Base-by-base conservation (phyloP, 352 stramenopile genomes). In the Phytophthora podocarpi region DNA sequence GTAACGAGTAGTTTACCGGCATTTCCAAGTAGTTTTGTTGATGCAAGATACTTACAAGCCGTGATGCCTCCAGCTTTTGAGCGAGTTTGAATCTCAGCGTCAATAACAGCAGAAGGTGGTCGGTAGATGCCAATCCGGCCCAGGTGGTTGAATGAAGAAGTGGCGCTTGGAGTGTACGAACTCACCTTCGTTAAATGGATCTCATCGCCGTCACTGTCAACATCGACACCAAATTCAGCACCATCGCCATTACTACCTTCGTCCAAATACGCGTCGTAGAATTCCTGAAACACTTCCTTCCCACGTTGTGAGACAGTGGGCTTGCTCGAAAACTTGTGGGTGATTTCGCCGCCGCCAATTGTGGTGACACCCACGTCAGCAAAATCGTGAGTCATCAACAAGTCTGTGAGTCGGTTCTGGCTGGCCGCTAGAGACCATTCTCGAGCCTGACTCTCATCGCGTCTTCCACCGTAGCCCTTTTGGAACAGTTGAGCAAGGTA, bases 31-130 rank as follows among this genome's bases (percentile, higher is more conserved):
- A 72, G 48, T 13, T 62, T 47, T 35, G 67, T 36, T 0, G 70
- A 68, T 5, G 18, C 45, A 15, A 78, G 46, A 45, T 75, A 78
- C 26, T 67, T 78, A 8, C 21, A 69, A 24, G 70, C 70, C 1
- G 57, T 72, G 13, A 64, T 27, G 18, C 56, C 47, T 53, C 70
- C 65, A 34, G 43, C 50, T 26, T 49, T 56, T 7, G 65, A 60
- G 10, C 60, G 60, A 34, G 16, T 24, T 37, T 64, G 52, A 11
- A 78, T 72, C 24, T 74, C 61, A 26, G 56, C 37, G 24, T 65
- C 46, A 35, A 77, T 62, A 24, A 68, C 69, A 35, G 69, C 54
- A 32, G 64, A 73, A 24, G 51, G 21, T 28, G 50, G 40, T 21
- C 69, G 58, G 35, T 56, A 73, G 28, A 74, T 67, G 2, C 47